A percentile compares a stretch with the other conserved stretches of the same genome.
Evolutionary conservation across 345 rosid species (phyloP).

Genomic region (Euphorbia tirucalli): DNA sequence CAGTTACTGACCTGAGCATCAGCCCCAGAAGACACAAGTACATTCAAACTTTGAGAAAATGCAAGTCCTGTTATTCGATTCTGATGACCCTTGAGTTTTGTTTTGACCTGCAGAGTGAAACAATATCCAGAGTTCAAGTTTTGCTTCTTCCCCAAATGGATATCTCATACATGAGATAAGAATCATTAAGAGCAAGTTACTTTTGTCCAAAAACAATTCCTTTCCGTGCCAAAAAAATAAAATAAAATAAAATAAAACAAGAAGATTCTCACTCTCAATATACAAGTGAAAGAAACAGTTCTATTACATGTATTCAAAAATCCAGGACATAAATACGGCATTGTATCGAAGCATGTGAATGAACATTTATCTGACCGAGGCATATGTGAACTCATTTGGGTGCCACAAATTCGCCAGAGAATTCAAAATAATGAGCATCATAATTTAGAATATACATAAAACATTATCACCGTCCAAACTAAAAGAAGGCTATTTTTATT

Average conservation of each 20-base stretch:
- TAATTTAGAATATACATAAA: not conserved
- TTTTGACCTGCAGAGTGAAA: constrained; percentile 51
- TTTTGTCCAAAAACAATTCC: not conserved
- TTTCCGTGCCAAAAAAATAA: not conserved
- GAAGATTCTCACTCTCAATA: not conserved
- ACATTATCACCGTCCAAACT: not conserved
- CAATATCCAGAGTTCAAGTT: not conserved
- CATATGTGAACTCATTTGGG: not conserved
- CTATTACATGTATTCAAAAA: not conserved
- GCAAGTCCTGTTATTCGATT: constrained; percentile 80
- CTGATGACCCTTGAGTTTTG: constrained; percentile 77
- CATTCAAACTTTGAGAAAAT: constrained; percentile 61
- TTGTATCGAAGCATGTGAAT: not conserved
- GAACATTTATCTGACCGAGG: not conserved
- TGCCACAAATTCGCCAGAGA: not conserved
- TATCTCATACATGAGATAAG: not conserved
- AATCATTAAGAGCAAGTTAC: not conserved
- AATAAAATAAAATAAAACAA: not conserved
- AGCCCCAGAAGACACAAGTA: constrained; percentile 81
- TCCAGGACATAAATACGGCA: not conserved
- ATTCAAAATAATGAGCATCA: not conserved
- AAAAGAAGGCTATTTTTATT: not conserved
- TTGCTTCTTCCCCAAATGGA: constrained; percentile 1
- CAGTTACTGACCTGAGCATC: constrained; percentile 64
- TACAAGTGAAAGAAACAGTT: constrained; percentile 2